A percentile compares a stretch with the other conserved stretches of the same genome.
Conservation (phyloP, 345 rosid species). For the Gossypium longicalyx region DNA sequence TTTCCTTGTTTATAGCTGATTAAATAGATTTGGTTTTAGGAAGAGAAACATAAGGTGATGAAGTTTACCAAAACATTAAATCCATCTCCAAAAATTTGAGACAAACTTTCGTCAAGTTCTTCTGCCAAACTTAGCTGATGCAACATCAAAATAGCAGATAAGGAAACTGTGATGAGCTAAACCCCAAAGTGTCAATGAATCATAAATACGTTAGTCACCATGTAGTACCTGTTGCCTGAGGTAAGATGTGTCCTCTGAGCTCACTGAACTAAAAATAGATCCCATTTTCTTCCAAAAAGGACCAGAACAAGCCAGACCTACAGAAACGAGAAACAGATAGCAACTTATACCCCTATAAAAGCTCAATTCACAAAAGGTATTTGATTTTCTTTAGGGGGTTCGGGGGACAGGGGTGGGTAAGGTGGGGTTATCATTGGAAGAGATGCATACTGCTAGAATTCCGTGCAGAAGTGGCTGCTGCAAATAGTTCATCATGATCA, state of each 20-base stretch:
- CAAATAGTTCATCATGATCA: conserved; percentile 77
- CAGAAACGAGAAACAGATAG: conserved; percentile 21
- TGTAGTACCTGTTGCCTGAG: conserved; percentile 73
- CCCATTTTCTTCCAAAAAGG: conserved; percentile 90
- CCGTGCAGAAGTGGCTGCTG: conserved; percentile 76
- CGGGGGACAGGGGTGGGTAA: background rate
- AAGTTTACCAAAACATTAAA: conserved; percentile 47
- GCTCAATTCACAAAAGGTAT: background rate
- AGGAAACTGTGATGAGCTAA: conserved; percentile 18
- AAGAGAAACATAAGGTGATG: background rate
- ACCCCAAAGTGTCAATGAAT: conserved; percentile 11
- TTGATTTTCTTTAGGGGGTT: background rate
- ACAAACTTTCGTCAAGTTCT: conserved; percentile 66
- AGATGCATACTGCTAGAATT: conserved; percentile 57
- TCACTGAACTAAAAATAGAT: conserved; percentile 53
- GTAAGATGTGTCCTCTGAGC: conserved; percentile 58
- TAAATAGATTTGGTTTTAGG: background rate
- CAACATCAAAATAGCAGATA: conserved; percentile 19
- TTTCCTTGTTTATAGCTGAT: background rate
- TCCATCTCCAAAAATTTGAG: conserved; percentile 49
- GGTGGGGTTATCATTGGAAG: background rate
- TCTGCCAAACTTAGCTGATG: conserved; percentile 61
- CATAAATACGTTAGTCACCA: conserved; percentile 14
- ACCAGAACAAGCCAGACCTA: conserved; percentile 68
- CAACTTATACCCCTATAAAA: background rate